Base-by-base conservation (phyloP, 169 alveolate genomes). In the Sarcocystis neurona region DNA sequence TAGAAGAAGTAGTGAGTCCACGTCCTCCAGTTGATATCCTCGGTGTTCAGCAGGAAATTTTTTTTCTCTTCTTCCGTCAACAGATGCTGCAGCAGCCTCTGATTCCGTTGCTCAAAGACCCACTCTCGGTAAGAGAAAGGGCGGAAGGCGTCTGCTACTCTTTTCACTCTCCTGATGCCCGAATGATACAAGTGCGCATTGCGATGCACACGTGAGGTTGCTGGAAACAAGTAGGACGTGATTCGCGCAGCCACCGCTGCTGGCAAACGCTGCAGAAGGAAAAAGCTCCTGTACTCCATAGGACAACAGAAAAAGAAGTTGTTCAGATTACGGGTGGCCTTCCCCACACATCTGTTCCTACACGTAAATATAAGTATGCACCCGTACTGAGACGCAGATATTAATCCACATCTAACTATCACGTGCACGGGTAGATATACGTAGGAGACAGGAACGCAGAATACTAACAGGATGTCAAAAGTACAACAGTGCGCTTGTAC, bases 61-160 rank as follows among this genome's bases (percentile, higher is more conserved):
- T 20, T 27, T 6, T 66, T 18, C 41, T 82, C 89, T 1, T 82
- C 72, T 0, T 78, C 68, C 0, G 78, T 0, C 34, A 82, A 66
- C 80, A 82, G 43, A 34, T 41, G 78, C 2, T 82, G 89, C 4
- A 82, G 53, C 32, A 41, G 15, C 39, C 56, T 60, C 58, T 41
- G 12, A 44, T 56, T 82, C 5, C n/a, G 58, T 79, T 82, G 89
- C 63, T 82, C 89, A 44, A 82, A 82, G n/a, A 82, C 48, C 89
- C 89, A 82, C 43, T 82, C 89, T 32, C 60, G 89, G 78, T 82
- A 82, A 0, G 89, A 60, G 48, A 82, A 82, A 48, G 53, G 89
- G 66, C 60, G 89, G 27, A 82, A 68, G 68, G 89, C 89, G 10
- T 58, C 89, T 0, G 79, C 89, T 5, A 63, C 85, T 66, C 37